Conservation (phyloP, 495 filamentous ascomycete species). For the Xylaria flabelliformis region DNA sequence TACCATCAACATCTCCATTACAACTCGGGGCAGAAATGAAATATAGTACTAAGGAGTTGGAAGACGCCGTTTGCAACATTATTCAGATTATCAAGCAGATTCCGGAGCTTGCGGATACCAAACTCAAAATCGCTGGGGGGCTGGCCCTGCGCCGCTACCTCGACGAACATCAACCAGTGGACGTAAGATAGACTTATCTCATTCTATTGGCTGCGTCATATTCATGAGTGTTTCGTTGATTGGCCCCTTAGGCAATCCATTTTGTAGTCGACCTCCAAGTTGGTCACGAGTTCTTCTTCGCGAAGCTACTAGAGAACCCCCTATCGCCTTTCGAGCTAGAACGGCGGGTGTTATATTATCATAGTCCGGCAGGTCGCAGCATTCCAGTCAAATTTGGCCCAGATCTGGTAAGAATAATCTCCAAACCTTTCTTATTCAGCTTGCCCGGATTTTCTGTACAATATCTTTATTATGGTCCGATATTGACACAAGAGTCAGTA, state of each 20-base stretch:
- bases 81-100: conserved; percentile 40
- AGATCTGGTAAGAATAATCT: conserved; percentile 31
- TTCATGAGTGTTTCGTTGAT: neutral
- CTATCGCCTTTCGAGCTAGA: conserved; percentile 34
- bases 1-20: neutral
- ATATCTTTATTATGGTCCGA: neutral
- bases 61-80: conserved; percentile 36
- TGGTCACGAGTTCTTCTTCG: conserved; percentile 31
- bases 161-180: conserved; percentile 33
- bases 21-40: neutral
- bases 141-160: conserved; percentile 38
- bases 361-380: conserved; percentile 25
- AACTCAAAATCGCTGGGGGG: conserved; percentile 35
- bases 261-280: conserved; percentile 36
- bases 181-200: conserved; percentile 29
- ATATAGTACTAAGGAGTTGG: conserved; percentile 30
- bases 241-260: conserved; percentile 32
- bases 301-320: conserved; percentile 32
- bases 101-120: conserved; percentile 33
- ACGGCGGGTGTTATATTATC: conserved; percentile 31
- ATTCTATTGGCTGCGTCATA: conserved; percentile 6
- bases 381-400: conserved; percentile 33
- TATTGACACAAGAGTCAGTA: neutral
- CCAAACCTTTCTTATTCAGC: neutral
- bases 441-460: neutral